Conservation (phyloP, 176 grass and related monocot genomes). For the Juncus inflexus region DNA sequence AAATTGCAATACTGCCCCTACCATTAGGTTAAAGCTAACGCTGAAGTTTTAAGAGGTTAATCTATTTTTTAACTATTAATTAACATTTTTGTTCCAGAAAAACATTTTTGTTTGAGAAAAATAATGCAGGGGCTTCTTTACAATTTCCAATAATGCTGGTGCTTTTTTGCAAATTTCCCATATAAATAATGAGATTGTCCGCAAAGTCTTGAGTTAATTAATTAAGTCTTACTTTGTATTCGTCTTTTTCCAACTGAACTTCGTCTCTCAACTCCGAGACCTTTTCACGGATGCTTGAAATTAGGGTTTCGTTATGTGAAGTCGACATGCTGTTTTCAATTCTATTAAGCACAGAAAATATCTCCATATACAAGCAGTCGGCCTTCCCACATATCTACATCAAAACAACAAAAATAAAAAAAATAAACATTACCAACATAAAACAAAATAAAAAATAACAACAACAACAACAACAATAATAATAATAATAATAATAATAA, state of each 20-base stretch:
- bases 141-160: too few species aligned
- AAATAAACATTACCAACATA: background rate
- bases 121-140: too few species aligned
- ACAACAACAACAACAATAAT: background rate
- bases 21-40: too few species aligned
- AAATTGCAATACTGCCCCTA: too few species aligned
- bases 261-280: slow-evolving; percentile 58
- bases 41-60: too few species aligned
- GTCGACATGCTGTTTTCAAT: slow-evolving; percentile 49
- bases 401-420: slow-evolving; percentile 25
- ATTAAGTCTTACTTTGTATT: slow-evolving; percentile 68
- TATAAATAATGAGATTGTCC: slow-evolving; percentile 18
- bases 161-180: too few species aligned
- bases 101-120: too few species aligned
- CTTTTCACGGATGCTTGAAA: slow-evolving; percentile 55
- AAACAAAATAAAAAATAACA: background rate
- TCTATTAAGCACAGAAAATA: slow-evolving; percentile 52
- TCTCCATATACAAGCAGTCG: slow-evolving; percentile 49
- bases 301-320: slow-evolving; percentile 43
- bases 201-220: slow-evolving; percentile 9
- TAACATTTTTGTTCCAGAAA: too few species aligned
- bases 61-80: too few species aligned
- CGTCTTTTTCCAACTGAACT: slow-evolving; percentile 55
- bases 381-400: slow-evolving; percentile 59
- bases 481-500: background rate